These are phyloP conservation scores for Thymus quinquecostatus DNA, from an alignment of 257 asterid species.

Conservation along the genomic window DNA sequence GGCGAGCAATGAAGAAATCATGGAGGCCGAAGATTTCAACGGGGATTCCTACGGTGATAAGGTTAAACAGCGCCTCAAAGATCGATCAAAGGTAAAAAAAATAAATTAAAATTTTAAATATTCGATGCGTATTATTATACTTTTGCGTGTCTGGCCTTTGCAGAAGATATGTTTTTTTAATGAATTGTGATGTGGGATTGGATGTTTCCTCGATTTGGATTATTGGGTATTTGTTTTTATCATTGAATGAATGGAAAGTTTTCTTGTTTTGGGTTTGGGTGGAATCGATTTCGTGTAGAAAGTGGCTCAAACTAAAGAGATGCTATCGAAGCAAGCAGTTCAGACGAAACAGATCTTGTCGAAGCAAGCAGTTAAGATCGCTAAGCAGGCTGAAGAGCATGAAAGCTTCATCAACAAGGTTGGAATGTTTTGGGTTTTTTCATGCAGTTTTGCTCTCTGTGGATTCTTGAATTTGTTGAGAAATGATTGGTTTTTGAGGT, in stretches of 20 bases:
- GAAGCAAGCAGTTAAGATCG: constrained; percentile 59
- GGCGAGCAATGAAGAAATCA: constrained; percentile 60
- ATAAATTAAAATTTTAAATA: neutral
- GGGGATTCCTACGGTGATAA: constrained; percentile 49
- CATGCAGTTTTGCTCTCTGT: neutral
- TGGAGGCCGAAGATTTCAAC: constrained; percentile 64
- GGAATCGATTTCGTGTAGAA: constrained; percentile 49
- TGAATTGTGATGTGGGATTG: constrained; percentile 14
- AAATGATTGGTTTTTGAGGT: neutral
- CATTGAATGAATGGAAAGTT: constrained; percentile 5
- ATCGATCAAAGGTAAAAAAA: constrained; percentile 72
- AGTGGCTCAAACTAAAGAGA: constrained; percentile 87
- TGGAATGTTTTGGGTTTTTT: constrained; percentile 9
- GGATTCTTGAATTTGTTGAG: constrained; percentile 3
- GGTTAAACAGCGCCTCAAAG: constrained; percentile 60
- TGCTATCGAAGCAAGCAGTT: constrained; percentile 54
- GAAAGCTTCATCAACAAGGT: constrained; percentile 90
- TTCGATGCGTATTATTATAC: neutral
- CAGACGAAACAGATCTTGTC: constrained; percentile 72
- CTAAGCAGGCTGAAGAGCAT: constrained; percentile 95
- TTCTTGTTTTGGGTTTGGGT: constrained; percentile 34
- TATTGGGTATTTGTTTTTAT: constrained; percentile 12
- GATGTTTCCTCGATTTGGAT: constrained; percentile 24
- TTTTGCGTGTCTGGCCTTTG: neutral
- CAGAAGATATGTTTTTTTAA: constrained; percentile 7